phyloP scores from a whole-genome alignment of 2,329 filamentous ascomycete genomes.

The Exophiala calicioides region DNA sequence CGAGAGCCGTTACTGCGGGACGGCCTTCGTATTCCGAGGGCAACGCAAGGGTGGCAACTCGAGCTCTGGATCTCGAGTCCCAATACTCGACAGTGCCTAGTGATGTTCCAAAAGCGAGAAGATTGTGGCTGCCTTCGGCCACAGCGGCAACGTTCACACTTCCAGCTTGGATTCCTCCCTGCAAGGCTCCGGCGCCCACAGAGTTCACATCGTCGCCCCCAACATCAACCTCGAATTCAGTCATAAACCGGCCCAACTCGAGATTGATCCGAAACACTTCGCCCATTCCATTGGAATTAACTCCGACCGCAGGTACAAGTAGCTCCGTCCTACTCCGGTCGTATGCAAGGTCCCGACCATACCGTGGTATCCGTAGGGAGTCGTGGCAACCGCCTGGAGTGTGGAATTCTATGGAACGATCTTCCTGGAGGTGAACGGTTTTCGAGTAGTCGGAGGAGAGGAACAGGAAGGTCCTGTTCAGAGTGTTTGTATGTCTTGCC shows the following conservation, averaged over 20 bases:
- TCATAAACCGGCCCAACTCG: slow-evolving; percentile 91
- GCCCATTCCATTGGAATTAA: slow-evolving; percentile 80
- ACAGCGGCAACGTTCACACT: slow-evolving; percentile 85
- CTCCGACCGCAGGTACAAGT: slow-evolving; percentile 80
- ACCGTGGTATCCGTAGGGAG: slow-evolving; percentile 83
- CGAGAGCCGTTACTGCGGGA: slow-evolving; percentile 77
- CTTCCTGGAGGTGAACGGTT: slow-evolving; percentile 87
- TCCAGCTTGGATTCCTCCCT: slow-evolving; percentile 82
- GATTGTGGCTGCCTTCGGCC: slow-evolving; percentile 84
- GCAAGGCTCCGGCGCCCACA: slow-evolving; percentile 70
- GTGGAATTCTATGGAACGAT: slow-evolving; percentile 90
- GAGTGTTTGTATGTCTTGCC: slow-evolving; percentile 82
- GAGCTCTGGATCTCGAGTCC: slow-evolving; percentile 81
- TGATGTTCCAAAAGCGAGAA: slow-evolving; percentile 90
- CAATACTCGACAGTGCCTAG: slow-evolving; percentile 96
- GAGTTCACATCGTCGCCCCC: slow-evolving; percentile 74
- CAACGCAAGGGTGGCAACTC: slow-evolving; percentile 73
- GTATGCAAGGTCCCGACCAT: slow-evolving; percentile 86
- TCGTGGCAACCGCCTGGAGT: slow-evolving; percentile 87
- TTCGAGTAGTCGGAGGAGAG: slow-evolving; percentile 92
- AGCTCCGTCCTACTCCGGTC: slow-evolving; percentile 80
- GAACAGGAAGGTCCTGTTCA: slow-evolving; percentile 89
- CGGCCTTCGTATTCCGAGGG: slow-evolving; percentile 44
- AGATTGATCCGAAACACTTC: slow-evolving; percentile 93
- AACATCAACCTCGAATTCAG: slow-evolving; percentile 86